phyloP scores from a whole-genome alignment of 441 rosid species.

The Raphanus hybrid region DNA sequence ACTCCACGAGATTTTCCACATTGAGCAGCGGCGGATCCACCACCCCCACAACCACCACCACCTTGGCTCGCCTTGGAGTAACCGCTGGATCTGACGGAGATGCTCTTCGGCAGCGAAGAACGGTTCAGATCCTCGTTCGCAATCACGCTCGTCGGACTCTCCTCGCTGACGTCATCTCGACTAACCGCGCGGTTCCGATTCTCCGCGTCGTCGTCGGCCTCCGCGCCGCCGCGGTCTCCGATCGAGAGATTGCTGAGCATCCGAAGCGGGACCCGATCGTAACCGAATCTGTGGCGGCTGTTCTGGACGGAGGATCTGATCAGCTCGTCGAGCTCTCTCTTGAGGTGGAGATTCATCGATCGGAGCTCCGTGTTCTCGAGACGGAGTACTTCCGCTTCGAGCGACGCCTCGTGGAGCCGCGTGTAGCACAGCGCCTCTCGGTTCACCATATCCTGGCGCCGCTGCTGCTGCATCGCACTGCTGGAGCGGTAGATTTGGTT shows the following conservation, averaged over 20 bases:
- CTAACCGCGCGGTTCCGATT: constrained; percentile 35
- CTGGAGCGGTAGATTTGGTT: no score
- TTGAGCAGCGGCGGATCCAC: constrained; percentile 28
- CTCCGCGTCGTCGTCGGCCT: constrained; percentile 26
- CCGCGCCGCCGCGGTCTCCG: constrained; percentile 23
- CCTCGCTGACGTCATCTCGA: constrained; percentile 41
- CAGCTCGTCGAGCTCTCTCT: constrained; percentile 40
- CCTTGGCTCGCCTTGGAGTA: constrained; percentile 48
- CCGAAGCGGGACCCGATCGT: constrained; percentile 38
- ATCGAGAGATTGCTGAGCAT: constrained; percentile 45
- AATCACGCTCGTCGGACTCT: constrained; percentile 46
- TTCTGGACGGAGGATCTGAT: constrained; percentile 53
- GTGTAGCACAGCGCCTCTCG: constrained; percentile 65
- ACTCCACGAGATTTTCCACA: constrained; percentile 43
- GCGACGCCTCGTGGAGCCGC: constrained; percentile 56
- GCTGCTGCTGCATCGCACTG: constrained; percentile 44
- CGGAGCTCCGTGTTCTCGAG: constrained; percentile 64
- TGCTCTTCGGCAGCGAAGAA: constrained; percentile 61
- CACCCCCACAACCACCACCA: constrained; percentile 18
- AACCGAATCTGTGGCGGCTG: constrained; percentile 9
- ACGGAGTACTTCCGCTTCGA: constrained; percentile 58
- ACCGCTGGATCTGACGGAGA: constrained; percentile 65
- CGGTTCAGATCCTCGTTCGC: constrained; percentile 48
- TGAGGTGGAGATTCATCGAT: constrained; percentile 51
- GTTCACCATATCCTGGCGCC: constrained; percentile 57